Conservation (phyloP, 257 asterid species). For the Jacaranda copaia region DNA sequence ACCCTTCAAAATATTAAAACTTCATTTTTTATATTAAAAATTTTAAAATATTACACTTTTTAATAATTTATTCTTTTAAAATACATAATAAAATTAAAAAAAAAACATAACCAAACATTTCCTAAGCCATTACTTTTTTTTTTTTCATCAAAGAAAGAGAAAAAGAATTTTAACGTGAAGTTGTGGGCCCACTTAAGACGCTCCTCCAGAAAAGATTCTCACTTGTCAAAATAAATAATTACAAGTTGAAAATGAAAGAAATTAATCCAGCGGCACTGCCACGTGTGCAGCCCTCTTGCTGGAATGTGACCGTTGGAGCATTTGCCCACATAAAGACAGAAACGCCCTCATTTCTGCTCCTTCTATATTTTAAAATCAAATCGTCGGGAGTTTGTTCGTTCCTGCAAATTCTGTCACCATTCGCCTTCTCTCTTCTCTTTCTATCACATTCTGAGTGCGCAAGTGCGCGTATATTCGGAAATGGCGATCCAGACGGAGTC, state of each 20-base stretch:
- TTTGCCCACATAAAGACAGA: neutral
- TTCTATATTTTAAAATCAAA: constrained; percentile 24
- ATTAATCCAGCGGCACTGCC: constrained; percentile 36
- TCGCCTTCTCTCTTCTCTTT: constrained; percentile 18
- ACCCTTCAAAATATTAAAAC: no score
- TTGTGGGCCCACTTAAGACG: constrained; percentile 3
- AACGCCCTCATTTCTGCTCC: neutral
- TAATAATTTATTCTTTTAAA: no score
- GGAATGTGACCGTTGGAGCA: constrained; percentile 56
- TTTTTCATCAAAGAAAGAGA: neutral
- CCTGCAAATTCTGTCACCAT: constrained; percentile 14
- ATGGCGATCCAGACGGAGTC: constrained; percentile 68
- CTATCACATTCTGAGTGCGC: constrained; percentile 24
- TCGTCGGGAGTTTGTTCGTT: neutral
- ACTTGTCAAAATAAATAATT: neutral
- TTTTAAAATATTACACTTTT: no score
- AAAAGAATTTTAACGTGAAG: no score
- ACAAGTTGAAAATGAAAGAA: neutral
- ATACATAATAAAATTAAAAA: no score
- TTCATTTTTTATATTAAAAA: no score
- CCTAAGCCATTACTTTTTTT: no score
- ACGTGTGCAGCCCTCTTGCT: constrained; percentile 31
- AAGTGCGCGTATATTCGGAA: constrained; percentile 13
- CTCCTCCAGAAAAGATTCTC: neutral
- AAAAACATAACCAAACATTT: no score